Evolutionary conservation across 305 asterid genomes (phyloP), one percentile per base, ranked within the genome.

Genomic region (Nicotiana rustica): DNA sequence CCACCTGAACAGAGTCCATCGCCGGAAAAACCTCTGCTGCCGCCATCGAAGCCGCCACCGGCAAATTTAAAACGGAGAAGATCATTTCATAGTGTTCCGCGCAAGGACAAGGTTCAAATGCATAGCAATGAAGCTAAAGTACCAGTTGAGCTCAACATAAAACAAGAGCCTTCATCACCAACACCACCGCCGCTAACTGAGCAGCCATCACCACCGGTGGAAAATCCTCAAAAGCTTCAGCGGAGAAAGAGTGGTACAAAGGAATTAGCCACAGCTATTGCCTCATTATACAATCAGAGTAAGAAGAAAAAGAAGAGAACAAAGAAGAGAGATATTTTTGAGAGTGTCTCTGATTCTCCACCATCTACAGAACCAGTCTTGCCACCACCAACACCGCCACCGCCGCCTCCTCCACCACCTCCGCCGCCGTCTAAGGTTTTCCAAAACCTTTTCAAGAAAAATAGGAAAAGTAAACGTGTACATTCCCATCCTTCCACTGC

Each of bases 381-480:
- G 3, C 89, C 92, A 38, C 89, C 87, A 52, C 83, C 87, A 5
- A 84, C 88, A 2, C 89, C 89, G 0, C 92, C 97, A 0, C 92
- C 92, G 0, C 93, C 93, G 0, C 93, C 95, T 0, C 96, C 93
- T 0, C 89, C 91, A 0, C 91, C 89, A 2, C 92, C 90, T 1
- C 92, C 92, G 1, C 93, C 95, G 17, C 89, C 91, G 4, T 82
- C 95, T 18, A 92, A 87, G 49, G 88, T 85, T 5, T 81, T 95
- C 66, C 97, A 92, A 36, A 94, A 93, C 81, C 81, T 91, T 10
- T 95, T 94, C 88, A 94, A 90, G 83, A 95, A 90, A 87, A 89
- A 88, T 67, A 67, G 82, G 80, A 92, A 94, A 86, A 89, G 81
- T 60, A 95, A 94, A 84, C 96, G 93, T 1, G 90, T 94, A 55